phyloP scores from a whole-genome alignment of 768 basidiomycete genomes.

The Phaffia australis region DNA sequence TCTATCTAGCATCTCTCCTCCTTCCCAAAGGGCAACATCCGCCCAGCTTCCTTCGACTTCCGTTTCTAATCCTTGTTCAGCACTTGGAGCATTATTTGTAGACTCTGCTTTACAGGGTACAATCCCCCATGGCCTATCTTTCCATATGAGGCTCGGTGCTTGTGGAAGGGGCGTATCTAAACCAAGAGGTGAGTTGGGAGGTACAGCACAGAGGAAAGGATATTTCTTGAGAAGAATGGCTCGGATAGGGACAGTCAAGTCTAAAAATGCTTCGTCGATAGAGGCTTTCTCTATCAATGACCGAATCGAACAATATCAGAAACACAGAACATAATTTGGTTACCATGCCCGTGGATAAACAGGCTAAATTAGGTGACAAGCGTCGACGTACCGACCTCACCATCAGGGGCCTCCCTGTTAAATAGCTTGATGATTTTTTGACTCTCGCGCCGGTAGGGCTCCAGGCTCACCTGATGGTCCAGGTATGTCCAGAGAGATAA shows the following conservation, averaged over 20 bases:
- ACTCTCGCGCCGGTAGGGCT: slow-evolving; percentile 84
- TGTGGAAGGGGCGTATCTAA: slow-evolving; percentile 56
- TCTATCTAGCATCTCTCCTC: slow-evolving; percentile 71
- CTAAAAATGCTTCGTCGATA: slow-evolving; percentile 93
- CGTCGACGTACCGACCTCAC: slow-evolving; percentile 61
- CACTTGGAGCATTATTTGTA: slow-evolving; percentile 24
- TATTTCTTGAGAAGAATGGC: slow-evolving; percentile 60
- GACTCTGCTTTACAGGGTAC: background rate
- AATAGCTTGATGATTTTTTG: slow-evolving; percentile 74
- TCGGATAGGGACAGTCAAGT: slow-evolving; percentile 73
- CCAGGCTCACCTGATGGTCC: slow-evolving; percentile 65
- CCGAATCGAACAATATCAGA: background rate
- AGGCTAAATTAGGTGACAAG: too few relatives aligned
- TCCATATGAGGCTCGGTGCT: slow-evolving; percentile 36
- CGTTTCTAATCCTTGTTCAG: slow-evolving; percentile 14
- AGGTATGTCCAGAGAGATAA: background rate
- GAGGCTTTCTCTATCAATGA: slow-evolving; percentile 72
- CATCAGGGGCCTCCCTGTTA: slow-evolving; percentile 62
- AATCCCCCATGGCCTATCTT: slow-evolving; percentile 20
- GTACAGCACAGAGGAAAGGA: slow-evolving; percentile 63
- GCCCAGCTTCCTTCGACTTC: slow-evolving; percentile 54
- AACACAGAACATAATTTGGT: background rate
- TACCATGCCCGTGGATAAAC: slow-evolving; percentile 2
- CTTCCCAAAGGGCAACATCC: slow-evolving; percentile 79
- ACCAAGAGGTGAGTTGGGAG: slow-evolving; percentile 56